Base-by-base conservation (phyloP, 164 flowering plant species). In the Magnolia sinica region DNA sequence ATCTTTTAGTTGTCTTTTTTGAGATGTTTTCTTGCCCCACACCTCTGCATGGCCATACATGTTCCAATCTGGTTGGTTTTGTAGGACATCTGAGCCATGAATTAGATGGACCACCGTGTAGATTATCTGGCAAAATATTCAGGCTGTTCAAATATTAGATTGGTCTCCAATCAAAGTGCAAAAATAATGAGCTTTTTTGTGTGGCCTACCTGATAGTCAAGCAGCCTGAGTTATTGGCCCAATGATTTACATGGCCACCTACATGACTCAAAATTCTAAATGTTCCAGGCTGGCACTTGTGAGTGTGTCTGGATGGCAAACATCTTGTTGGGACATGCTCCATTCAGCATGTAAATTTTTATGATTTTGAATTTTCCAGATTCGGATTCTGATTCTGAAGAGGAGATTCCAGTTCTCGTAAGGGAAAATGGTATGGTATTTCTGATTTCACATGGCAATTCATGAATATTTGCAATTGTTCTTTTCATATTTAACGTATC, bases 371-470 rank as follows among this genome's bases (percentile, higher is more conserved):
- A 37, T 6, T 76, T 45, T 78, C 14, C 79, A 82, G 89, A 68
- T 29, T 8, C 68, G 22, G 68, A 23, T 20, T 27, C 71, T 29
- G 71, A 81, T 49, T 79, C 78, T 64, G 84, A 77, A 1, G 90
- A 81, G 50, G 84, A 82, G 50, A 8, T 80, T 19, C 85, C 82
- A 64, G 37, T 16, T 11, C 27, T 2, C 11, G 50, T 45, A 68
- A 72, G 16, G 1, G 84, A 83, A 71, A 87, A 83, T 86, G 89
- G 89, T 87, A 74, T 7, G 71, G 31, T 77, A 55, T 11, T 11
- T 55, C 18, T 55, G 61, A 55, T 55, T 55, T 16, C 61, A 55
- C 16, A 55, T 31, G 7, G 29, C 16, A 29, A 8, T 20, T 19
- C 4, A 9, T 3, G 6, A 68, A 24, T 31, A 14, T 16, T 29